A percentile compares a stretch with the other conserved stretches of the same genome.
phyloP scores from a whole-genome alignment of 495 filamentous ascomycete genomes.

The Penicillium waksmanii region DNA sequence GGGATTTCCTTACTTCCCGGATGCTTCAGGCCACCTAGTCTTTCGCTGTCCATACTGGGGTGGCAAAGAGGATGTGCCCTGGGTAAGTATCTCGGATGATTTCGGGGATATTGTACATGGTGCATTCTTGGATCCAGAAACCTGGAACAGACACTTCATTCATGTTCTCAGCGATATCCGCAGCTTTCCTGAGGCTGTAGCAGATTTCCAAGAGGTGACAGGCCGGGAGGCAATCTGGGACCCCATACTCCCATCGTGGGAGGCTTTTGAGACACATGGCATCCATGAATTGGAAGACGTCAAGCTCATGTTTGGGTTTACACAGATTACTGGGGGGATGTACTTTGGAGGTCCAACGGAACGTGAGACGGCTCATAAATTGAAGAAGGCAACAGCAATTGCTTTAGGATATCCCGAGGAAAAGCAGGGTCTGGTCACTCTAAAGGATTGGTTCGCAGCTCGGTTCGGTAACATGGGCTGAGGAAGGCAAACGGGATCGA shows the following conservation, averaged over 20 bases:
- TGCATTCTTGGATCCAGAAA: constrained; percentile 30
- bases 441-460: constrained; percentile 12
- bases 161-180: constrained; percentile 6
- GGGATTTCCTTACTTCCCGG: constrained; percentile 31
- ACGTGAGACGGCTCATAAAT: constrained; percentile 3
- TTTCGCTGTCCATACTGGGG: constrained; percentile 31
- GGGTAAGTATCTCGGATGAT: constrained; percentile 32
- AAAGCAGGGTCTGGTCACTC: not conserved
- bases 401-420: constrained; percentile 12
- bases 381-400: constrained; percentile 13
- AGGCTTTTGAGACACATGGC: constrained; percentile 15
- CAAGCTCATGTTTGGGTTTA: constrained; percentile 23
- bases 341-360: constrained; percentile 13
- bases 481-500: not conserved
- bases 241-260: constrained; percentile 15
- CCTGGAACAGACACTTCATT: constrained; percentile 10
- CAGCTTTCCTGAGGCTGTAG: not conserved
- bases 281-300: constrained; percentile 19
- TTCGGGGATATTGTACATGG: constrained; percentile 41
- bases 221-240: not conserved
- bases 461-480: constrained; percentile 3
- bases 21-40: constrained; percentile 25
- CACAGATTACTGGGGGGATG: constrained; percentile 13
- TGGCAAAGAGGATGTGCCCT: constrained; percentile 34
- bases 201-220: constrained; percentile 4